Percentiles rank a stretch among this genome's conserved stretches.
Evolutionary conservation across 2,329 filamentous ascomycete genomes (phyloP).

Genomic region (Cladosporium phlei): DNA sequence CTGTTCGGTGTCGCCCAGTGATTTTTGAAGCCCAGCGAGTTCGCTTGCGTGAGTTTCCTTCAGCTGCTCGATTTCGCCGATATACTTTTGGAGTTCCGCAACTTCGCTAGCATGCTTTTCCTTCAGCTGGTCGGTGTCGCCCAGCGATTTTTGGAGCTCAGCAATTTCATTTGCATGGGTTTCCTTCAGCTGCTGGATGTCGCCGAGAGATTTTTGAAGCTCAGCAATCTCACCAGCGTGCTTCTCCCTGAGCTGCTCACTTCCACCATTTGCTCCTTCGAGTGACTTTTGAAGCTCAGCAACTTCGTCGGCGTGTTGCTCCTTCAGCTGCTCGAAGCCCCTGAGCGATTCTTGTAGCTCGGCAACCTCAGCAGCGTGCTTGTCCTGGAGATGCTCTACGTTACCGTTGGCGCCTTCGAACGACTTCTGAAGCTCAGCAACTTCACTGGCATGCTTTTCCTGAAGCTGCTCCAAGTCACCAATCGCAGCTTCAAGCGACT

Average conservation of each 20-base stretch:
- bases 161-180: not conserved
- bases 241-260: slow-evolving; percentile 15
- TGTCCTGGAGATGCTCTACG: slow-evolving; percentile 15
- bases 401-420: not conserved
- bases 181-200: not conserved
- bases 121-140: slow-evolving; percentile 12
- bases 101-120: slow-evolving; percentile 1
- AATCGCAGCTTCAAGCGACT: not conserved
- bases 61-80: not conserved
- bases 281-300: slow-evolving; percentile 13
- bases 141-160: not conserved
- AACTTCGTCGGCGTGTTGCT: slow-evolving; percentile 10
- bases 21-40: slow-evolving; percentile 3
- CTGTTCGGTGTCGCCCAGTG: slow-evolving; percentile 17
- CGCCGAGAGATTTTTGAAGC: slow-evolving; percentile 15
- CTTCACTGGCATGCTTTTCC: slow-evolving; percentile 15
- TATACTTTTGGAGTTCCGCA: not conserved
- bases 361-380: not conserved
- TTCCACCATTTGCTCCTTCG: slow-evolving; percentile 11
- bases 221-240: slow-evolving; percentile 11
- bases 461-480: slow-evolving; percentile 16
- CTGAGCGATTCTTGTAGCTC: not conserved
- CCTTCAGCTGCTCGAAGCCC: slow-evolving; percentile 8
- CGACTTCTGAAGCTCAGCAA: slow-evolving; percentile 6
- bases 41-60: slow-evolving; percentile 10